Conservation (phyloP, 192 early-diverging fungal species). For the Helicostylum pulchrum region DNA sequence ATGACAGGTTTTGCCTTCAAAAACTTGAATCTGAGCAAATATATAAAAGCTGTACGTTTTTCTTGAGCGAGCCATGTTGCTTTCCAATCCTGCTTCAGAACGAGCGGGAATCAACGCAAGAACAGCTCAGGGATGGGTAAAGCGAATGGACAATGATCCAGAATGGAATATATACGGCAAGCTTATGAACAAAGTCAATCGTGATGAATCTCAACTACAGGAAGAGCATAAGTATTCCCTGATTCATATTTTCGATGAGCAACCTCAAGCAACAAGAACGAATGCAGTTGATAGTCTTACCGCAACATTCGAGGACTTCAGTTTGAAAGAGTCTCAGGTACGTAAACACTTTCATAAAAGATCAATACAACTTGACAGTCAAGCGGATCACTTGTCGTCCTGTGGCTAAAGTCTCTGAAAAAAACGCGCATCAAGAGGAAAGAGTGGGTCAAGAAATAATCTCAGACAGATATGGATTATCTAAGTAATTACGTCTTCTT, state of each 20-base stretch:
- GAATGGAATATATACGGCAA: too few species aligned
- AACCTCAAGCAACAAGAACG: slow-evolving; percentile 12
- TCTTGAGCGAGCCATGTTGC: slow-evolving; percentile 10
- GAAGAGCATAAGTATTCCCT: slow-evolving; percentile 11
- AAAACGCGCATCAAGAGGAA: slow-evolving; percentile 9
- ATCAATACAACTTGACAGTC: slow-evolving; percentile 4
- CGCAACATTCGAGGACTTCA: slow-evolving; percentile 10
- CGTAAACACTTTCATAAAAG: slow-evolving; percentile 7
- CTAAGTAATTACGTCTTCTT: slow-evolving; percentile 8
- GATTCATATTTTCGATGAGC: slow-evolving; percentile 11
- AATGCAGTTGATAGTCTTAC: slow-evolving; percentile 6
- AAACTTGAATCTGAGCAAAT: slow-evolving; percentile 11
- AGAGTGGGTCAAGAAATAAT: slow-evolving; percentile 8
- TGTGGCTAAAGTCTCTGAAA: slow-evolving; percentile 4
- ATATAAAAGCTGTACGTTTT: slow-evolving; percentile 12
- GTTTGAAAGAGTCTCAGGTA: slow-evolving; percentile 9
- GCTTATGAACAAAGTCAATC: background rate
- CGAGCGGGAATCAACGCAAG: too few species aligned
- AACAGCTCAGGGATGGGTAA: too few species aligned
- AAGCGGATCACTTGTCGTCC: slow-evolving; percentile 7
- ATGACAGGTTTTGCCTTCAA: slow-evolving; percentile 12
- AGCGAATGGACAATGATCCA: too few species aligned
- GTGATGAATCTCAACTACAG: slow-evolving; percentile 10
- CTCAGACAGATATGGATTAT: slow-evolving; percentile 16
- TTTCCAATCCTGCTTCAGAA: slow-evolving; percentile 1